Conservation (phyloP, 176 grass and related monocot species). For the Thalia dealbata region DNA sequence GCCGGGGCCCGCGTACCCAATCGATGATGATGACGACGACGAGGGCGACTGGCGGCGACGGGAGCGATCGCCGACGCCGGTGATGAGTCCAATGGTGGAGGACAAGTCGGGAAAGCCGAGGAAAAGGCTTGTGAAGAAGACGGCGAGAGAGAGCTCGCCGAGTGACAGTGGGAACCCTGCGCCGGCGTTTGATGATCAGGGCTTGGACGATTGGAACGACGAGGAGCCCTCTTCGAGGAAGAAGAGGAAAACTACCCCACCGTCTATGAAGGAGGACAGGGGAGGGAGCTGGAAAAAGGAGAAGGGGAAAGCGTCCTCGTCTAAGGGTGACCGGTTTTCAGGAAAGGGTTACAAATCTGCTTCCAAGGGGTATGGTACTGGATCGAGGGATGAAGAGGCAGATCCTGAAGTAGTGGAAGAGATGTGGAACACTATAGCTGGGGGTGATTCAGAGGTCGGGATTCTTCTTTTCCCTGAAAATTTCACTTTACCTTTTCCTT, state of each 20-base stretch:
- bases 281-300: slow-evolving; percentile 22
- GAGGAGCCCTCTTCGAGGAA: slow-evolving; percentile 16
- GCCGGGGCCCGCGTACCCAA: slow-evolving; percentile 6
- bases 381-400: slow-evolving; percentile 23
- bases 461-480: slow-evolving; percentile 3
- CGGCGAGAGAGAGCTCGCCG: slow-evolving; percentile 20
- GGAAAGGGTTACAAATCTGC: slow-evolving; percentile 24
- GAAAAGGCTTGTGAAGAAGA: slow-evolving; percentile 82
- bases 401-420: slow-evolving; percentile 54
- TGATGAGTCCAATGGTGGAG: slow-evolving; percentile 26
- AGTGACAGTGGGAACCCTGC: neutral
- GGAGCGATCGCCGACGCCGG: slow-evolving; percentile 71
- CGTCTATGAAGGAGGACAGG: slow-evolving; percentile 19
- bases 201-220: slow-evolving; percentile 56
- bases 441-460: slow-evolving; percentile 62
- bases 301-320: slow-evolving; percentile 16
- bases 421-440: slow-evolving; percentile 82
- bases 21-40: slow-evolving; percentile 43
- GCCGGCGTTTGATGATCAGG: slow-evolving; percentile 23
- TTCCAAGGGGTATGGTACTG: slow-evolving; percentile 16
- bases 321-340: slow-evolving; percentile 25
- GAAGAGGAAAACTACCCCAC: slow-evolving; percentile 33
- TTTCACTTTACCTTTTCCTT: neutral
- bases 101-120: slow-evolving; percentile 49
- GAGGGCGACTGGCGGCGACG: slow-evolving; percentile 32